Percentiles rank a stretch among this genome's conserved stretches.
These are phyloP conservation scores for Pachyrhizus erosus DNA, from an alignment of 306 rosid species.

Conservation along the genomic window DNA sequence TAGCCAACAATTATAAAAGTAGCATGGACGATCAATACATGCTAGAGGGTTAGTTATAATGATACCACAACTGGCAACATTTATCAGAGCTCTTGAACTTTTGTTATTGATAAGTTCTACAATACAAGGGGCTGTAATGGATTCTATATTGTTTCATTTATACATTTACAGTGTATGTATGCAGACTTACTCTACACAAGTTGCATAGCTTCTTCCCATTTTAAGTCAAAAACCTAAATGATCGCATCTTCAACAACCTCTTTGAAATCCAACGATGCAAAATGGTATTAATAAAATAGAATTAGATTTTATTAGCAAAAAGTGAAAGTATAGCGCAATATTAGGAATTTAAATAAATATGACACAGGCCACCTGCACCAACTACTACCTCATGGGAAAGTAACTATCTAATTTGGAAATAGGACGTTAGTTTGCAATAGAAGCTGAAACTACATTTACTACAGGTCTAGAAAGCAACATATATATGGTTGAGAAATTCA, in stretches of 20 bases:
- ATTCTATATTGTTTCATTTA: conserved; percentile 32
- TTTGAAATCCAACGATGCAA: conserved; percentile 15
- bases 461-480: too few species aligned
- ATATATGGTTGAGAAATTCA: too few species aligned
- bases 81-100: conserved; percentile 14
- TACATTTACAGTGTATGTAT: conserved; percentile 39
- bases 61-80: not conserved
- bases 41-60: not conserved
- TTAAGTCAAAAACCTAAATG: conserved; percentile 78
- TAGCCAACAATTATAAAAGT: conserved; percentile 23
- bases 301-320: not conserved
- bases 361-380: too few species aligned
- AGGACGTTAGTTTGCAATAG: too few species aligned
- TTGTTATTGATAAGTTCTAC: conserved; percentile 26
- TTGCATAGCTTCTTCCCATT: conserved; percentile 82
- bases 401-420: too few species aligned
- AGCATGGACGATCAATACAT: not conserved
- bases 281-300: not conserved
- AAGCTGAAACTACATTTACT: too few species aligned
- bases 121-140: conserved; percentile 31
- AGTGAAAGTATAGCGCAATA: not conserved
- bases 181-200: conserved; percentile 47
- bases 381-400: too few species aligned
- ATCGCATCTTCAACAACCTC: conserved; percentile 92
- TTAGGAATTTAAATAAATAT: not conserved